Evolutionary conservation across 2,329 filamentous ascomycete genomes (phyloP).

Genomic region (Xylaria sp.): DNA sequence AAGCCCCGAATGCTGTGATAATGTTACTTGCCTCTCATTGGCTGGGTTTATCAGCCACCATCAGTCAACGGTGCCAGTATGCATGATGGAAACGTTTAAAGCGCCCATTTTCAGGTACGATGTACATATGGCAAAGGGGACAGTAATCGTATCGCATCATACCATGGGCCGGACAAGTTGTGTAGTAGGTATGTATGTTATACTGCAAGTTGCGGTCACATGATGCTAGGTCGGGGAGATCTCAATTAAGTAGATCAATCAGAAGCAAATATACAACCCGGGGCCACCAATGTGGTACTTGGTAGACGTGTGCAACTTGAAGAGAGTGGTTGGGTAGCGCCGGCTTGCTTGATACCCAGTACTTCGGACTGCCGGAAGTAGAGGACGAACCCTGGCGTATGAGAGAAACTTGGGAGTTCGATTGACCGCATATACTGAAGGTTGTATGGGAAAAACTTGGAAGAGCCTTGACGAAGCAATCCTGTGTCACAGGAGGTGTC

Average conservation of each 20-base stretch:
- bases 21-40: too few species aligned
- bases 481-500: too few species aligned
- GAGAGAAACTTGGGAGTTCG: background rate
- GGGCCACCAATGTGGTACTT: background rate
- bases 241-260: background rate
- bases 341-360: background rate
- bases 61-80: background rate
- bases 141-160: background rate
- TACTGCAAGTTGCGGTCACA: background rate
- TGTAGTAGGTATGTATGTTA: background rate
- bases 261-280: background rate
- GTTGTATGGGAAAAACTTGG: background rate
- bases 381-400: background rate
- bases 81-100: background rate
- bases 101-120: background rate
- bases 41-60: background rate
- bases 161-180: background rate
- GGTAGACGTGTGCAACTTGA: background rate
- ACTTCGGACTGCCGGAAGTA: background rate
- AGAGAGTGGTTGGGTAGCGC: background rate
- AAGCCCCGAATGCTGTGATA: too few species aligned
- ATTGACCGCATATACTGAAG: too few species aligned
- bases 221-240: background rate
- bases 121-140: background rate
- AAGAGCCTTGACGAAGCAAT: background rate